phyloP scores from a whole-genome alignment of 1,284 basidiomycete species.

The Cryptococcus maquisensis region DNA sequence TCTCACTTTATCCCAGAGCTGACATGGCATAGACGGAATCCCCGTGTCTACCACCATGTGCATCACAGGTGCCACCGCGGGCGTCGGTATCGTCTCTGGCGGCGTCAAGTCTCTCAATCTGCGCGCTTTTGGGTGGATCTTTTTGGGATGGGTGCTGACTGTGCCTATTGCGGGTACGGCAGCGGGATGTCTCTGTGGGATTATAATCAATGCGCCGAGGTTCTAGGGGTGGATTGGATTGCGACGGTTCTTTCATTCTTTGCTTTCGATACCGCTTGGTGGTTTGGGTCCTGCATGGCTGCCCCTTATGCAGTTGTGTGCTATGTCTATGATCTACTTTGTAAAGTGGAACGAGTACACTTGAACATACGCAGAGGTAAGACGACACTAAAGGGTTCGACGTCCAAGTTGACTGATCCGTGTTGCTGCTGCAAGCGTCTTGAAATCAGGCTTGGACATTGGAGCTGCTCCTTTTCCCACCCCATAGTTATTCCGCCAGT shows the following conservation, averaged over 20 bases:
- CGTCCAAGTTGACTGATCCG: too few relatives aligned
- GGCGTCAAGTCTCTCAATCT: constrained; percentile 29
- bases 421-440: too few relatives aligned
- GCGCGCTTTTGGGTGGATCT: constrained; percentile 38
- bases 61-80: constrained; percentile 42
- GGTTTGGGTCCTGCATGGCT: too few relatives aligned
- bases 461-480: too few relatives aligned
- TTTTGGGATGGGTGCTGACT: constrained; percentile 48
- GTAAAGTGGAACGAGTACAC: too few relatives aligned
- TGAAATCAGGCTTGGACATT: too few relatives aligned
- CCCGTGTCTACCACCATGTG: constrained; percentile 50
- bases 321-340: too few relatives aligned
- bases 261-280: background rate
- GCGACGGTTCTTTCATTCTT: background rate
- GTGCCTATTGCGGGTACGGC: constrained; percentile 49
- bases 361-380: too few relatives aligned
- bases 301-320: too few relatives aligned
- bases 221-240: background rate
- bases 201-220: constrained; percentile 46
- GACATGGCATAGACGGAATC: constrained; percentile 18
- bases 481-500: too few relatives aligned
- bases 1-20: background rate
- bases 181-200: constrained; percentile 45
- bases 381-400: too few relatives aligned
- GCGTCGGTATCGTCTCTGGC: constrained; percentile 35